Base-by-base conservation (phyloP, 1,139 yeast genomes). In the Hyphopichia khmerensis region DNA sequence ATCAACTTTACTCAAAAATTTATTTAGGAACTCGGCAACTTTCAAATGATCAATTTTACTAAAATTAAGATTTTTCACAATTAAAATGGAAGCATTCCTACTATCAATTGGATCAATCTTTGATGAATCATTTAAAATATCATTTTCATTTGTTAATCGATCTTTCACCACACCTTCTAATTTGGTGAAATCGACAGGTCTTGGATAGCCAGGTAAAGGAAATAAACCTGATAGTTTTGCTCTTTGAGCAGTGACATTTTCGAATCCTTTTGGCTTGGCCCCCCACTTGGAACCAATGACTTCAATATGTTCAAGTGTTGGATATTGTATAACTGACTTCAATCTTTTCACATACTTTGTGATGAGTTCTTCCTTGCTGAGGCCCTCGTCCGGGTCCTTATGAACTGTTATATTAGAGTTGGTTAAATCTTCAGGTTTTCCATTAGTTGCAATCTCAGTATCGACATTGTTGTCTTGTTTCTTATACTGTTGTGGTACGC, bases 211-310 rank as follows among this genome's bases (percentile, higher is more conserved):
- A 1, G 95, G 95, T 21, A 81, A 67, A 1, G 93, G 89, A 53
- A 88, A 90, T 3, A 87, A 62, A 0, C 96, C 96, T 0, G 91
- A 80, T 17, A 87, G 69, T 55, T 90, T 90, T 4, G 96, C 96
- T 50, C 87, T 73, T 50, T 83, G 89, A 0, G 95, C 87, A 1
- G 88, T 77, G 3, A 87, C 82, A 11, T 77, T 75, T 55, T 88
- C 95, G 59, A 86, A 87, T 0, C 91, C 95, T 38, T 72, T 67
- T 0, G 96, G 91, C 29, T 76, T 75, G 14, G 78, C 68, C 39
- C 90, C 96, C 96, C 96, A 90, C 42, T 75, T 65, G 0, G 87
- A 72, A 33, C 75, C 78, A 8, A 71, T 56, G 7, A 67, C 63
- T 33, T 81, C 68, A 18, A 70, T 52, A 23, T 63, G 61, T 7